Conservation (phyloP, 2,329 filamentous ascomycete species). For the Reticulascus tulasneorum region DNA sequence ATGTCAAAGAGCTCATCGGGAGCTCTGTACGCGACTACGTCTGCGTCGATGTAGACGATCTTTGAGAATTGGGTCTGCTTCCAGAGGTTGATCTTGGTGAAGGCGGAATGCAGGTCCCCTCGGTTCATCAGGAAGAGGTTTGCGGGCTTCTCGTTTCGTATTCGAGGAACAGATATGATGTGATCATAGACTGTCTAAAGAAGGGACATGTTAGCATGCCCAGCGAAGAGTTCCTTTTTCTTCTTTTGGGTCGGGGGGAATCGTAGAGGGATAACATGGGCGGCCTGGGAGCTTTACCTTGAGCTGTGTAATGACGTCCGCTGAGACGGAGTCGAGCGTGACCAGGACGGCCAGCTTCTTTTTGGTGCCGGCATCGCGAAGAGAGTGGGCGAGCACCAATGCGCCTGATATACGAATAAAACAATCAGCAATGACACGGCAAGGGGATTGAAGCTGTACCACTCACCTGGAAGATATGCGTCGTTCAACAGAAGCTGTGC, state of each 20-base stretch:
- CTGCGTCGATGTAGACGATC: conserved; percentile 92
- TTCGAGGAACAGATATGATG: conserved; percentile 76
- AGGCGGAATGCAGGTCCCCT: conserved; percentile 82
- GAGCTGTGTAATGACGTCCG: conserved; percentile 73
- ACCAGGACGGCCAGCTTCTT: conserved; percentile 84
- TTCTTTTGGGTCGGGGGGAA: background rate
- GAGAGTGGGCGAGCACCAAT: conserved; percentile 87
- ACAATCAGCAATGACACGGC: conserved; percentile 13
- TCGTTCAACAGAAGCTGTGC: conserved; percentile 88
- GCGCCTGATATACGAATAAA: conserved; percentile 58
- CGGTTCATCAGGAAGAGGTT: conserved; percentile 93
- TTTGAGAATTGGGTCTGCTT: conserved; percentile 83
- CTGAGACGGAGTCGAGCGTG: conserved; percentile 73
- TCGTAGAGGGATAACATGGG: background rate
- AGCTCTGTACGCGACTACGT: conserved; percentile 84
- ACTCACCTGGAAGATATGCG: conserved; percentile 82
- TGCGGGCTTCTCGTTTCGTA: conserved; percentile 70
- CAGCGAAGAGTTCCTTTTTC: too few species aligned
- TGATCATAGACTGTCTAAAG: conserved; percentile 79
- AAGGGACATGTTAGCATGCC: background rate
- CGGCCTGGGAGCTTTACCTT: conserved; percentile 46
- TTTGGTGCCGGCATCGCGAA: conserved; percentile 82
- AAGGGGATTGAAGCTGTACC: conserved; percentile 8
- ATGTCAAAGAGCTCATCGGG: conserved; percentile 87
- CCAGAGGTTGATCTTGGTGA: conserved; percentile 97